Evolutionary conservation across 495 filamentous ascomycete genomes (phyloP).

Genomic region (Penicillium macrosclerotiorum): DNA sequence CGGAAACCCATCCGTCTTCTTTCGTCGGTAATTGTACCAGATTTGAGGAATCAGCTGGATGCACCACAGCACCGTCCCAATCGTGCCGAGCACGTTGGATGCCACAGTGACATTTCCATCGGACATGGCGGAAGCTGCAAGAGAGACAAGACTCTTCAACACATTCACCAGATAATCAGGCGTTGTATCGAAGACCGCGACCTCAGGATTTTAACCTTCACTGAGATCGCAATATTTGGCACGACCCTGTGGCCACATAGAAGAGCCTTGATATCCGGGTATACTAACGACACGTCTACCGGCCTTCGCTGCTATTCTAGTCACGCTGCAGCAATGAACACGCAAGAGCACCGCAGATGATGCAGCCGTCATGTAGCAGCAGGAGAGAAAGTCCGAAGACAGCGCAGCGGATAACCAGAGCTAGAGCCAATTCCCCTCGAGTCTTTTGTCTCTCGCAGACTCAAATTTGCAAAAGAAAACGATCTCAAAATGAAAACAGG

Average conservation of each 20-base stretch:
- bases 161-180: no score
- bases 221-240: no score
- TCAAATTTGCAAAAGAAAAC: neutral
- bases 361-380: no score
- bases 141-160: no score
- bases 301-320: neutral
- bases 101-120: constrained; percentile 41
- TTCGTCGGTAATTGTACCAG: constrained; percentile 69
- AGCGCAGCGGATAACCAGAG: no score
- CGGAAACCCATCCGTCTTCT: constrained; percentile 71
- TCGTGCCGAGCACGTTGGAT: constrained; percentile 53
- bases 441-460: no score
- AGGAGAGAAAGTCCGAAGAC: no score
- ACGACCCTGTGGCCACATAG: no score
- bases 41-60: constrained; percentile 57
- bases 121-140: constrained; percentile 19
- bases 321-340: neutral
- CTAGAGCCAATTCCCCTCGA: no score
- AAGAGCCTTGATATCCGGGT: no score
- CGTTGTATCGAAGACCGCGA: no score
- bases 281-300: neutral
- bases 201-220: no score
- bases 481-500: neutral
- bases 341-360: neutral
- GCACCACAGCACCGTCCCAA: constrained; percentile 56